Conservation (phyloP, 106 monocot genomes). For the Allium cepa region DNA sequence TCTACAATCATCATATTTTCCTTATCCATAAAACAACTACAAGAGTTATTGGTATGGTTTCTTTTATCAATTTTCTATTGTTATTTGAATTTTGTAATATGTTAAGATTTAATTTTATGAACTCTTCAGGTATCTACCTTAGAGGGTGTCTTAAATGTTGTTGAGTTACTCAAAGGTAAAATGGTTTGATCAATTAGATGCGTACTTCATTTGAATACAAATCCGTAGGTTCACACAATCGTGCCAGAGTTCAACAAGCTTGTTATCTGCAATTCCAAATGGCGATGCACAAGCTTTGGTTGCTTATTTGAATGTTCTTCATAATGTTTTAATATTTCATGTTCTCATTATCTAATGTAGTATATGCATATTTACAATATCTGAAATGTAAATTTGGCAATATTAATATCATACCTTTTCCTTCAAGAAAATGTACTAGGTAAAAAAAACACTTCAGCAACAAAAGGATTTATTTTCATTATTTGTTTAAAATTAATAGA, state of each 20-base stretch:
- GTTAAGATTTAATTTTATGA: not conserved
- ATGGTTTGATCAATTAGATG: conserved; percentile 70
- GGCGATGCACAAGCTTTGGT: conserved; percentile 91
- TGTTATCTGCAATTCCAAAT: conserved; percentile 78
- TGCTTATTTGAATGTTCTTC: conserved; percentile 81
- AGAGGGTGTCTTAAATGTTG: conserved; percentile 80
- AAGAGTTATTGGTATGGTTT: no score
- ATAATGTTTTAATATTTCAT: conserved; percentile 41
- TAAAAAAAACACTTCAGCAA: no score
- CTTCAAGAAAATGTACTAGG: no score
- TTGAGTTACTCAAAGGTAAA: conserved; percentile 78
- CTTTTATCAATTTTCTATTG: no score
- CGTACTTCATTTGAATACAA: conserved; percentile 89
- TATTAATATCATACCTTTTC: no score
- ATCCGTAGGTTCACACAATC: conserved; percentile 84
- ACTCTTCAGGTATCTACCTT: conserved; percentile 60
- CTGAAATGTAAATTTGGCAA: no score
- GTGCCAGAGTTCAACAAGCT: conserved; percentile 51
- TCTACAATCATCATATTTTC: no score
- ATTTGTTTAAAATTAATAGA: no score
- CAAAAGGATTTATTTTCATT: no score
- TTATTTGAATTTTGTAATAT: not conserved
- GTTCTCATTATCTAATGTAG: no score
- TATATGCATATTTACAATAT: no score
- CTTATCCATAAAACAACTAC: no score